Evolutionary conservation across 345 rosid species (phyloP).

Genomic region (Populus pruinosa): DNA sequence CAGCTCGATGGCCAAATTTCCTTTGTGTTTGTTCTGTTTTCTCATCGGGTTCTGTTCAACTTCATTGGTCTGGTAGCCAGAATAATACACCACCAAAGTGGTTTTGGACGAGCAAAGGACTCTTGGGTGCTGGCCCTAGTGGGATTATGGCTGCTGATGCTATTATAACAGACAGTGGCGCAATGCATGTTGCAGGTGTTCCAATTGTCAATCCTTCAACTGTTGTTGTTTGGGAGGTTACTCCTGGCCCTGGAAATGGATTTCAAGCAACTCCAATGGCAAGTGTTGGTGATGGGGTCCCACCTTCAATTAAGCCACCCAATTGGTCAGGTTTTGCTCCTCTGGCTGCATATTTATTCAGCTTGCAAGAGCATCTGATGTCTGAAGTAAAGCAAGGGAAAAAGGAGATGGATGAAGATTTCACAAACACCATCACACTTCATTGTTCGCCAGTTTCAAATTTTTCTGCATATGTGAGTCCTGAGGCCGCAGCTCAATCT

Average conservation of each 20-base stretch:
- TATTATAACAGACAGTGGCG: slow-evolving; percentile 91
- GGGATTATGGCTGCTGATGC: slow-evolving; percentile 99
- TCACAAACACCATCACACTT: slow-evolving; percentile 57
- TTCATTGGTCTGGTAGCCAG: slow-evolving; percentile 92
- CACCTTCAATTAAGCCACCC: slow-evolving; percentile 85
- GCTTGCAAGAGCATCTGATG: slow-evolving; percentile 93
- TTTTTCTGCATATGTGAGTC: slow-evolving; percentile 98
- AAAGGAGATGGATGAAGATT: slow-evolving; percentile 63
- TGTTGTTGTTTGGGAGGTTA: slow-evolving; percentile 99
- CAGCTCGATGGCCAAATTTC: slow-evolving; percentile 99
- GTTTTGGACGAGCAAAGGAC: slow-evolving; percentile 97
- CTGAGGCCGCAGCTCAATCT: slow-evolving; percentile 96
- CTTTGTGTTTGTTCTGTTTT: slow-evolving; percentile 96
- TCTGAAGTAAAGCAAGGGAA: slow-evolving; percentile 75
- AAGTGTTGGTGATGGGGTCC: slow-evolving; percentile 59
- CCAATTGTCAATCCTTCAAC: slow-evolving; percentile 99
- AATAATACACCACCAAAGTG: slow-evolving; percentile 62
- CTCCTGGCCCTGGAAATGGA: slow-evolving; percentile 94
- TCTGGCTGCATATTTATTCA: slow-evolving; percentile 87
- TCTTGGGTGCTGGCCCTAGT: slow-evolving; percentile 99
- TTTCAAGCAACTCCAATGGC: slow-evolving; percentile 73
- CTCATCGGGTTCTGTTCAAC: slow-evolving; percentile 96
- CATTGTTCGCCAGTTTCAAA: slow-evolving; percentile 98
- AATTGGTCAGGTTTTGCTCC: slow-evolving; percentile 98
- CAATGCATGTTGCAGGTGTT: slow-evolving; percentile 98